Percentiles rank a stretch among this genome's conserved stretches.
Evolutionary conservation across 2,329 filamentous ascomycete genomes (phyloP).

Genomic region (Pseudogymnoascus sp.): DNA sequence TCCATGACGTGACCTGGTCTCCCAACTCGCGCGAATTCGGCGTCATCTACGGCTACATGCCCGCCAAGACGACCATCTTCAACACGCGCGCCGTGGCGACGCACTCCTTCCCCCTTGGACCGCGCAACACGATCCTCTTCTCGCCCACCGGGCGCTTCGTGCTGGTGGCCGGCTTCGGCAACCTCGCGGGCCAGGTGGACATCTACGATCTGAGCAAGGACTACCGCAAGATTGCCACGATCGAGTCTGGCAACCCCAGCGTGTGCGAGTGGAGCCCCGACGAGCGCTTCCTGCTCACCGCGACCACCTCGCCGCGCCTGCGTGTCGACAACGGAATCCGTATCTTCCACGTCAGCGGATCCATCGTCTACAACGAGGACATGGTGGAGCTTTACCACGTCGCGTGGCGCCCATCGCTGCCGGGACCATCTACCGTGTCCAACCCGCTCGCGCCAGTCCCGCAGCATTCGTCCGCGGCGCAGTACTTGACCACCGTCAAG

Average conservation of each 20-base stretch:
- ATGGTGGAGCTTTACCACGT: conserved; percentile 92
- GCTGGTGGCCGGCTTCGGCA: conserved; percentile 91
- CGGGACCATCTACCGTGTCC: conserved; percentile 42
- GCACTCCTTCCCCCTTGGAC: conserved; percentile 77
- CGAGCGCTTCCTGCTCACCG: conserved; percentile 89
- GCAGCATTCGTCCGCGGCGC: conserved; percentile 69
- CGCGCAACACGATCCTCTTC: conserved; percentile 91
- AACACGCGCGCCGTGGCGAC: conserved; percentile 76
- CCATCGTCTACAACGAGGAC: conserved; percentile 90
- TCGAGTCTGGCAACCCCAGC: conserved; percentile 91
- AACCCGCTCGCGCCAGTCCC: conserved; percentile 71
- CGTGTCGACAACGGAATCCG: conserved; percentile 95
- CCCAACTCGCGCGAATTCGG: conserved; percentile 97
- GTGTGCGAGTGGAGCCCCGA: conserved; percentile 97
- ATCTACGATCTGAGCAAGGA: conserved; percentile 95
- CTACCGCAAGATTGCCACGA: conserved; percentile 83
- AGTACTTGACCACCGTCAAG: conserved; percentile 79
- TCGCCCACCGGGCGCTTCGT: conserved; percentile 91
- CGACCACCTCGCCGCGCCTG: conserved; percentile 91
- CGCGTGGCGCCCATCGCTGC: conserved; percentile 67
- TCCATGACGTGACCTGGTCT: conserved; percentile 97
- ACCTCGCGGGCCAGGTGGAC: conserved; percentile 94
- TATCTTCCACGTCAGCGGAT: conserved; percentile 85
- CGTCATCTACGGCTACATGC: conserved; percentile 97
- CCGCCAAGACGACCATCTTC: conserved; percentile 98